Conservation (phyloP, 1,284 basidiomycete genomes). For the Malassezia cuniculi region DNA sequence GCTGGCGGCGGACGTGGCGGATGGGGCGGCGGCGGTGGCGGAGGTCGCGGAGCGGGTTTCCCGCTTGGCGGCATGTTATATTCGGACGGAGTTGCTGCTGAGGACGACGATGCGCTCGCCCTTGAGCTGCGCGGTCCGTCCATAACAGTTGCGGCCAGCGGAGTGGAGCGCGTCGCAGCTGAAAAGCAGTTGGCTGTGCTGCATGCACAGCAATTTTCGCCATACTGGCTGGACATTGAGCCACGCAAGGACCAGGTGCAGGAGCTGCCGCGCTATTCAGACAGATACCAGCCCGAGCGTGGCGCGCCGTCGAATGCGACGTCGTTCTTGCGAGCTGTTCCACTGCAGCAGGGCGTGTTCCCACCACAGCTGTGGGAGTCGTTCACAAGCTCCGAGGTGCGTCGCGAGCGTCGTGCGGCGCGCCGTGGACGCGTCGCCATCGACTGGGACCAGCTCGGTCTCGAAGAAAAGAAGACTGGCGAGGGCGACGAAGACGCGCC, state of each 20-base stretch:
- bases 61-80: slow-evolving; percentile 21
- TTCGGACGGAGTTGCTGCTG: too few relatives aligned
- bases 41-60: slow-evolving; percentile 14
- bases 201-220: slow-evolving; percentile 4
- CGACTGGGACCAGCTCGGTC: slow-evolving; percentile 33
- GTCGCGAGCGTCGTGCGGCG: slow-evolving; percentile 14
- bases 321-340: slow-evolving; percentile 17
- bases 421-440: slow-evolving; percentile 8
- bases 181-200: slow-evolving; percentile 7
- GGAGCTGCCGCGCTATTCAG: slow-evolving; percentile 31
- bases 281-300: slow-evolving; percentile 29
- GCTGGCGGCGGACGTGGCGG: slow-evolving; percentile 22
- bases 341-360: slow-evolving; percentile 35
- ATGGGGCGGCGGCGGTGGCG: slow-evolving; percentile 20
- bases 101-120: too few relatives aligned
- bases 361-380: slow-evolving; percentile 35
- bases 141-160: too few relatives aligned
- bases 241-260: not conserved
- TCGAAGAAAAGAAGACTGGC: slow-evolving; percentile 21
- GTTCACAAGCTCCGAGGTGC: slow-evolving; percentile 34
- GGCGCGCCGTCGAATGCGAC: not conserved
- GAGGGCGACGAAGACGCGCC: slow-evolving; percentile 27
- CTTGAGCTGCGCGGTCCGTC: too few relatives aligned
- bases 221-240: slow-evolving; percentile 7
- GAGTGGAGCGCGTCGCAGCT: slow-evolving; percentile 2